Evolutionary conservation across 1,284 basidiomycete species (phyloP), one percentile per base, ranked within the genome.

Genomic region (Ustilago sp.): DNA sequence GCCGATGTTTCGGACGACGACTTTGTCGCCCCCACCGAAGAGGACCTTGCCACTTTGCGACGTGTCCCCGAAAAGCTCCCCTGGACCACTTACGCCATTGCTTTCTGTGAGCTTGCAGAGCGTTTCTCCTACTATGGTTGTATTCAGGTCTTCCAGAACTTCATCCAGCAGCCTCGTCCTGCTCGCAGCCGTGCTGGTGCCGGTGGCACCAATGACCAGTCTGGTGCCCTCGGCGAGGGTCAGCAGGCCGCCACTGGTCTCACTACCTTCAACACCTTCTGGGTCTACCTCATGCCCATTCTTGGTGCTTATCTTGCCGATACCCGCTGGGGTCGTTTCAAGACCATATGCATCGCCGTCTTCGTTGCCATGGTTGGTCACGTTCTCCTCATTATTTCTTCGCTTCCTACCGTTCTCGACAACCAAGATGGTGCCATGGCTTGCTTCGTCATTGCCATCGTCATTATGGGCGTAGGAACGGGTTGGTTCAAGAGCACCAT

Each of bases 401-500:
- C 91, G 8, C 85, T 93, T 32, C 93, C 93, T 0, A 88, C 90
- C 2, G 90, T 93, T 51, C 91, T 94, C 68, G 87, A 91, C 45
- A 54, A 77, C 48, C 78, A 87, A 32, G 87, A 90, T 41, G 87
- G 88, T 34, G 89, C 92, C 0, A 86, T 91, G 34, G 92, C 89
- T 2, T 88, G 89, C 45, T 93, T 94, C 82, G 80, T 89, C 51
- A 61, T 86, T 48, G 79, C 81, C 17, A 69, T 86, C 34, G 62
- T 86, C 64, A 56, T 85, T 41, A 83, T 82, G 77, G 86, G 86
- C 17, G 58, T 89, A 19, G 89, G 90, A 9, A 92, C 93, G 4
- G 93, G 93, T 23, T 89, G 90, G 35, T 93, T 95, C 89, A 94
- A 94, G 87, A 86, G 91, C 0, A 75, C 67, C 13, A 74, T 83